Evolutionary conservation across 2,329 filamentous ascomycete species (phyloP), one percentile per base, ranked within the genome.

Genomic region (Penicillium psychrosexuale): DNA sequence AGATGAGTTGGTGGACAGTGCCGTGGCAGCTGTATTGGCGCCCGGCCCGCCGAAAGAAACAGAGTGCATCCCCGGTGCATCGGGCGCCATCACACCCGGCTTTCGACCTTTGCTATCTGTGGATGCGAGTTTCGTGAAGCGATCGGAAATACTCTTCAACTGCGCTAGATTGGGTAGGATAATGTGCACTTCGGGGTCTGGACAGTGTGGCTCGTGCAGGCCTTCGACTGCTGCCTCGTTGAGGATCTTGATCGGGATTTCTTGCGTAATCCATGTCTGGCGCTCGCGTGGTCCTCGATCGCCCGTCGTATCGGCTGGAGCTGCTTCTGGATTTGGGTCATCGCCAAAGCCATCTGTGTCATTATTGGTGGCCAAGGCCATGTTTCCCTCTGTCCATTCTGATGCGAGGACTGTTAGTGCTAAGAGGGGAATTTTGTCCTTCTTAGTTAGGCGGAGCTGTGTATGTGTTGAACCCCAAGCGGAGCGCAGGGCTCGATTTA

Each of bases 141-240:
- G 87, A 72, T 99, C 94, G 4, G 91, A 96, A 59, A 99, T 94
- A 60, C 88, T 88, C 70, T 97, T 97, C 55, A 99, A 81, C 68
- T 97, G 92, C 39, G 91, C 80, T 5, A 99, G 78, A 5, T 90
- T 87, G 0, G 94, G 94, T 3, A 99, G 81, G 51, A 91, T 86
- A 68, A 99, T 96, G 74, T 97, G 89, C 3, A 97, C 92, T 67
- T 97, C 94, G 37, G 93, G 91, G 65, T 96, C 91, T 56, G 90
- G 87, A 56, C 92, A 91, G 57, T 87, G 86, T 13, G 94, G 94
- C 76, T 99, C 93, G 77, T 96, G 91, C 59, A 97, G 86, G n/a
- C 86, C 89, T 67, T 94, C 89, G n/a, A 97, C 91, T 0, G 85
- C 88, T 49, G 88, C 84, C 2, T 90, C 86, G 55, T 90, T 86